These are phyloP conservation scores for Viridothelium virens DNA, from an alignment of 495 filamentous ascomycete species.

Conservation along the genomic window DNA sequence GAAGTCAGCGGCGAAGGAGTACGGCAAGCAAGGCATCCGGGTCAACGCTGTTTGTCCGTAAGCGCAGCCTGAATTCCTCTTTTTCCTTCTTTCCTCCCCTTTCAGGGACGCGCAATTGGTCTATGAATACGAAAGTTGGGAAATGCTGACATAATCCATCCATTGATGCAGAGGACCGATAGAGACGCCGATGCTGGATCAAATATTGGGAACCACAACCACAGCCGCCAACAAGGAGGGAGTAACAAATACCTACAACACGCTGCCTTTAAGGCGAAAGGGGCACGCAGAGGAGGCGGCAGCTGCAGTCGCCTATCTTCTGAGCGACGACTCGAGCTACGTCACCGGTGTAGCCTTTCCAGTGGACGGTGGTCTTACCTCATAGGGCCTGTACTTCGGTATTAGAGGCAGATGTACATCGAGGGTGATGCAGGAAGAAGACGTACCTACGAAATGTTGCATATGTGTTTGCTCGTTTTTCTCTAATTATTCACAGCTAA, in stretches of 20 bases:
- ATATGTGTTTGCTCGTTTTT: no score
- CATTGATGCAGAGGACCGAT: neutral
- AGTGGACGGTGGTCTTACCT: neutral
- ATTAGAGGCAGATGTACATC: neutral
- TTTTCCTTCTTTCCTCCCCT: neutral
- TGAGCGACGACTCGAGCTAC: conserved; percentile 1
- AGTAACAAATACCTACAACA: neutral
- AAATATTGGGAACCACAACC: neutral
- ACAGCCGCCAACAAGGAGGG: neutral
- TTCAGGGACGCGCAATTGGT: no score
- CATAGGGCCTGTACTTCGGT: neutral
- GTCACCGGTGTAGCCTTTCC: conserved; percentile 2
- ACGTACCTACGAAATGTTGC: neutral
- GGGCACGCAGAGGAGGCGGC: neutral
- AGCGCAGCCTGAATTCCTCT: neutral
- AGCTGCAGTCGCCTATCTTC: neutral
- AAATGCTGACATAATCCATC: neutral
- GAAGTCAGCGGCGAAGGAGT: conserved; percentile 13
- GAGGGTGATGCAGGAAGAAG: neutral
- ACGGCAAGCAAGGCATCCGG: conserved; percentile 2
- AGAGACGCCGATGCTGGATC: neutral
- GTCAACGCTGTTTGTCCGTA: conserved; percentile 10
- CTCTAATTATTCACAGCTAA: neutral
- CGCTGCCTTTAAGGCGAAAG: neutral
- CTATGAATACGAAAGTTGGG: no score